Evolutionary conservation across 495 filamentous ascomycete genomes (phyloP).

Genomic region (Penicillium crystallinum): DNA sequence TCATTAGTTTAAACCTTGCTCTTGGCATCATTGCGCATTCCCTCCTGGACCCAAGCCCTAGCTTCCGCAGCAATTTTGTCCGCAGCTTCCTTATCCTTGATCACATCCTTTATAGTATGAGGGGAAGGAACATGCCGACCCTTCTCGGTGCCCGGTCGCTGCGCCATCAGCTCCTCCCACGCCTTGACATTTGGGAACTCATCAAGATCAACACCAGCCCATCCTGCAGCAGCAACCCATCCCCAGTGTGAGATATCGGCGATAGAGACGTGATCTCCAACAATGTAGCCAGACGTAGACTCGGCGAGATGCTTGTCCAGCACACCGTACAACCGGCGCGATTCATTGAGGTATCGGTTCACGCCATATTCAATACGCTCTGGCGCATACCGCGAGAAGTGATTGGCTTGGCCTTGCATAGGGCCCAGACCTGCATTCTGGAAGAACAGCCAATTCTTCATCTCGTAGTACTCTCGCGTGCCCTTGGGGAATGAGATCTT

Average conservation of each 20-base stretch:
- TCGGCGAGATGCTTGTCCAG: conserved; percentile 66
- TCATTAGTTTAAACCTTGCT: conserved; percentile 20
- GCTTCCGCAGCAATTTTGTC: conserved; percentile 48
- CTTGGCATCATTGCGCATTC: conserved; percentile 57
- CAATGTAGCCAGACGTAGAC: conserved; percentile 63
- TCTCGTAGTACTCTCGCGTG: conserved; percentile 69
- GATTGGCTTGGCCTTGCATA: conserved; percentile 92
- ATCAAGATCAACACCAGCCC: conserved; percentile 68
- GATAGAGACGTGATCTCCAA: conserved; percentile 74
- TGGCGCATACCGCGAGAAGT: conserved; percentile 82
- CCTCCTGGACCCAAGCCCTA: conserved; percentile 56
- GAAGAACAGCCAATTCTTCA: conserved; percentile 73
- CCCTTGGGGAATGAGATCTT: conserved; percentile 78
- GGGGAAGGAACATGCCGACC: conserved; percentile 70
- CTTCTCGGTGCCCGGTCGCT: conserved; percentile 66
- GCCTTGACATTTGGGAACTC: conserved; percentile 72
- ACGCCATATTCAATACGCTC: conserved; percentile 84
- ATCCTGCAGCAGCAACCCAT: conserved; percentile 61
- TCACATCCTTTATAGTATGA: conserved; percentile 57
- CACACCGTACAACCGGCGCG: conserved; percentile 71
- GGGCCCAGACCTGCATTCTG: conserved; percentile 77
- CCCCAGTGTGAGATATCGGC: conserved; percentile 81
- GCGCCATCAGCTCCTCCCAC: conserved; percentile 67
- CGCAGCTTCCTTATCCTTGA: conserved; percentile 49
- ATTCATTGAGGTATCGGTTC: conserved; percentile 77